Percentiles rank a stretch among this genome's conserved stretches.
Conservation (phyloP, 768 basidiomycete species). For the Termitomyces sp. region DNA sequence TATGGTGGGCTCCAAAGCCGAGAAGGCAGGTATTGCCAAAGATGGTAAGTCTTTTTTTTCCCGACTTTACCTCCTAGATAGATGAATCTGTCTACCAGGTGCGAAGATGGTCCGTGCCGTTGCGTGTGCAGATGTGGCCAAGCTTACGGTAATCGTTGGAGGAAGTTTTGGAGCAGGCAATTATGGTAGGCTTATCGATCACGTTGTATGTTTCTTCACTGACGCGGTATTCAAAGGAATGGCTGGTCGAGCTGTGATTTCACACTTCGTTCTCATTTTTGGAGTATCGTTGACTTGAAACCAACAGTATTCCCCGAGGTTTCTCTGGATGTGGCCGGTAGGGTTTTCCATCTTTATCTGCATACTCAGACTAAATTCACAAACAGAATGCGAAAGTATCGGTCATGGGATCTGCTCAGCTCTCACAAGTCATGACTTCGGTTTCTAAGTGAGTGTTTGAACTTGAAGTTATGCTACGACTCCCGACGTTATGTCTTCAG, state of each 20-base stretch:
- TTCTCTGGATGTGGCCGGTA: conserved; percentile 99
- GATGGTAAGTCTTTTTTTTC: conserved; percentile 46
- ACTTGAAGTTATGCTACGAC: neutral
- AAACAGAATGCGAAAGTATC: conserved; percentile 83
- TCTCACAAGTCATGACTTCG: conserved; percentile 88
- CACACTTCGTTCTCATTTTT: neutral
- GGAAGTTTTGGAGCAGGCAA: conserved; percentile 95
- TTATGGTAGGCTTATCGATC: conserved; percentile 55
- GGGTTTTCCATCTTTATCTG: conserved; percentile 22
- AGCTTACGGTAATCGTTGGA: conserved; percentile 88
- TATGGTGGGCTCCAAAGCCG: conserved; percentile 96
- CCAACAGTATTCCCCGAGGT: conserved; percentile 84
- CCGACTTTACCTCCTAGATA: neutral
- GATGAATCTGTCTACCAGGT: conserved; percentile 25
- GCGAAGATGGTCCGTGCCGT: conserved; percentile 98
- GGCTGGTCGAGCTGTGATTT: conserved; percentile 85
- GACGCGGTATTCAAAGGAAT: conserved; percentile 50
- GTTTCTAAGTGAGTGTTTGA: conserved; percentile 62
- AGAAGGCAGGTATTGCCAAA: conserved; percentile 91
- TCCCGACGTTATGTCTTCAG: conserved; percentile 28
- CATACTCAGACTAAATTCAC: conserved; percentile 4
- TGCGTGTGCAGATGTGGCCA: conserved; percentile 90
- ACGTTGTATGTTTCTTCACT: neutral
- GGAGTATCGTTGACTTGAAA: conserved; percentile 1
- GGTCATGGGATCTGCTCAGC: conserved; percentile 93